These are phyloP conservation scores for Hortiboletus flavorubellus DNA, from an alignment of 768 basidiomycete genomes.

Conservation along the genomic window DNA sequence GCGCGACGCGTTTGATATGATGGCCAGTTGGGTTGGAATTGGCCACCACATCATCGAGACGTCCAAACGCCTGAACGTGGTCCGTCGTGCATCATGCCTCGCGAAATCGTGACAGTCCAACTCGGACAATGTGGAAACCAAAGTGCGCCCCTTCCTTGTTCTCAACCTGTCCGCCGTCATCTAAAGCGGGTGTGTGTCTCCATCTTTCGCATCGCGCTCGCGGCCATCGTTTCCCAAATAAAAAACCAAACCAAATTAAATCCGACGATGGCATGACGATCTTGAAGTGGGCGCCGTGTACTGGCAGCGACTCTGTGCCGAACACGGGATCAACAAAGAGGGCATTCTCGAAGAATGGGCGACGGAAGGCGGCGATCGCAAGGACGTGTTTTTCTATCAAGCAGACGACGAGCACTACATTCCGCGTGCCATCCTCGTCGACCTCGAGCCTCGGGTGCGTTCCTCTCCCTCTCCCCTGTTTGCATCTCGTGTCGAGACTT, in stretches of 20 bases:
- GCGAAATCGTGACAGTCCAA: conserved; percentile 80
- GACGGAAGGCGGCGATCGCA: conserved; percentile 90
- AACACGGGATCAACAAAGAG: conserved; percentile 95
- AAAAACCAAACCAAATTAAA: no score
- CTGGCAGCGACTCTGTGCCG: conserved; percentile 97
- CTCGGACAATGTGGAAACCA: conserved; percentile 93
- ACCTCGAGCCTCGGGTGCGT: conserved; percentile 90
- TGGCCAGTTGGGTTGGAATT: neutral
- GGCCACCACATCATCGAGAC: conserved; percentile 1
- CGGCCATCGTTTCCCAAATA: no score
- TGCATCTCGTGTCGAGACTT: neutral
- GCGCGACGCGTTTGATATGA: neutral
- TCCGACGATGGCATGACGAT: neutral
- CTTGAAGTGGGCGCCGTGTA: conserved; percentile 88
- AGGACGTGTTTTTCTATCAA: conserved; percentile 99
- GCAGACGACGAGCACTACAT: conserved; percentile 99
- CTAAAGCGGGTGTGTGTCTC: neutral
- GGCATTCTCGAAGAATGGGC: conserved; percentile 98
- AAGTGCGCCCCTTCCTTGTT: conserved; percentile 46
- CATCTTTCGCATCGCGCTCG: neutral
- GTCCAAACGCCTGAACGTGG: conserved; percentile 9
- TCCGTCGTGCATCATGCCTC: conserved; percentile 53
- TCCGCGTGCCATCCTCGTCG: conserved; percentile 92
- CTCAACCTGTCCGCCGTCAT: neutral
- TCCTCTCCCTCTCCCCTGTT: no score